Base-by-base conservation (phyloP, 805 yeast genomes). In the Kazachstania psychrophila region DNA sequence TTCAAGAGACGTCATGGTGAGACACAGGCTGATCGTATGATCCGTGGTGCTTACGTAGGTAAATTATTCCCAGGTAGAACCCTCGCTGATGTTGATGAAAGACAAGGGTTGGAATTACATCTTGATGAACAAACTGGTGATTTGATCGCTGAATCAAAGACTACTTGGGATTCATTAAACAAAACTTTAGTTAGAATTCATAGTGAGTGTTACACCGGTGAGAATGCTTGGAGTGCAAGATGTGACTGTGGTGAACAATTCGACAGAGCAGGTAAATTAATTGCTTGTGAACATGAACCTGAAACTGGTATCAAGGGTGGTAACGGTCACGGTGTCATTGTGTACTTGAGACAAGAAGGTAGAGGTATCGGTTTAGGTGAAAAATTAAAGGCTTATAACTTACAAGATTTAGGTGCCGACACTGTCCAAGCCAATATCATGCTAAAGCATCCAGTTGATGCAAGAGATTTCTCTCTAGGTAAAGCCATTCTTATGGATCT, bases 161-260 rank as follows among this genome's bases (percentile, higher is more conserved):
- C 49, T 1, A 51, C 54, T n/a, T 51, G 56, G 65, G 42, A 45
- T 38, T 16, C 52, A 54, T 49, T 44, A 42, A 41, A 51, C 43
- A 58, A 50, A 20, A 77, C 79, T 1, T 61, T 89, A 44, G 95
- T 82, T 4, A 70, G 99, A 42, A 87, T 92, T 47, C 99, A 92
- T 56, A 82, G 95, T 3, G 99, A 92, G 57, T 92, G 99, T 61
- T 92, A 89, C 64, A 92, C 99, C 0, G 99, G 99, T 3, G 99
- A 92, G 56, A 92, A 96, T 1, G 97, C 96, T 8, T 92, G 99
- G 98, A 77, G 89, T 40, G 97, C 99, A 1, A 72, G 99, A 38
- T 92, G 99, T 61, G 99, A 92, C 61, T 92, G 99, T 63, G 99
- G 99, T 15, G 99, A 92, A 61, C 99, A 92, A 65, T 84, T 92